Evolutionary conservation across 139 green algal genomes (phyloP).

Genomic region (Coccomyxa sp.): DNA sequence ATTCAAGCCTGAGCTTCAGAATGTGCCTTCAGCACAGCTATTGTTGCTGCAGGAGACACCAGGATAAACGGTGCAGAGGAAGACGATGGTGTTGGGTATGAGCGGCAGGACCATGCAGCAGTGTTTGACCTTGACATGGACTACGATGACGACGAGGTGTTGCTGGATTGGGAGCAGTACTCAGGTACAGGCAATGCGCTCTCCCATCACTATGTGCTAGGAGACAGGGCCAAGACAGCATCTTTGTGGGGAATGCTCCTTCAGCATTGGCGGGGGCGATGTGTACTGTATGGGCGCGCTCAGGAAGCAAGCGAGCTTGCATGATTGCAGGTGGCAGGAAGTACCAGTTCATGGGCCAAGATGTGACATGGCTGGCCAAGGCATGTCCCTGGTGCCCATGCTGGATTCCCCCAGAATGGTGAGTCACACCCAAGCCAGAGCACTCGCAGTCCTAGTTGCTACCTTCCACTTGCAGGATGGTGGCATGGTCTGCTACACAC

Average conservation of each 20-base stretch:
- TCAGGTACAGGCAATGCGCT: conserved; percentile 4
- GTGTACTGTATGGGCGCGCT: too few species aligned
- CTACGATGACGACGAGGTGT: conserved; percentile 42
- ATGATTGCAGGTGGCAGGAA: conserved; percentile 20
- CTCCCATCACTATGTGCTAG: not conserved
- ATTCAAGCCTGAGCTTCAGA: not conserved
- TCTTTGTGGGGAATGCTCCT: too few species aligned
- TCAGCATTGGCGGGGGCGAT: too few species aligned
- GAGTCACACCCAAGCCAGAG: too few species aligned
- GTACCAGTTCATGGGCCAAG: conserved; percentile 26
- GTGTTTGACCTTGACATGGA: conserved; percentile 53
- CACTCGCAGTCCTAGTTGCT: too few species aligned
- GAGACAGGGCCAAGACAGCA: too few species aligned
- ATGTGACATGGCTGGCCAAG: conserved; percentile 20
- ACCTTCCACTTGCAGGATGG: too few species aligned
- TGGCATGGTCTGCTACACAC: too few species aligned
- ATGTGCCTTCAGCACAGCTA: not conserved
- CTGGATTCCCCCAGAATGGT: conserved; percentile 25
- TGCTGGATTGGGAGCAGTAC: conserved; percentile 61
- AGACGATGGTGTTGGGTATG: not conserved
- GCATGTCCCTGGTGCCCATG: conserved; percentile 2
- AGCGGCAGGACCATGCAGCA: not conserved
- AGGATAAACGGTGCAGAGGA: not conserved
- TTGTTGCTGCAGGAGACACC: not conserved
- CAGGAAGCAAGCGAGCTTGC: too few species aligned